Evolutionary conservation across 805 yeast genomes (phyloP), one percentile per base, ranked within the genome.

Genomic region (Spathaspora passalidarum): DNA sequence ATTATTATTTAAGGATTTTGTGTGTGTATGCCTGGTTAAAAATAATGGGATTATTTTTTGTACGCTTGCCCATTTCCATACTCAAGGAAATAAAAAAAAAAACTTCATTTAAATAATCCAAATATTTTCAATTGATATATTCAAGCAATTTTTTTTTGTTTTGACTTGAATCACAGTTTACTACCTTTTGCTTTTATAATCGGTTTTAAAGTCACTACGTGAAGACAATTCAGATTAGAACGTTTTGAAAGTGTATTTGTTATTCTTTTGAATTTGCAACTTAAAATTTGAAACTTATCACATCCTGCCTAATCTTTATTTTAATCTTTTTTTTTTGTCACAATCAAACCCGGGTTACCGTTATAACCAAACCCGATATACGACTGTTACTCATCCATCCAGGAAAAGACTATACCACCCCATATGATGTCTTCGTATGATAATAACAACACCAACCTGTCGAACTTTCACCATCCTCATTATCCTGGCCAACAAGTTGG

Each of bases 381-480:
- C n/a, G n/a, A n/a, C n/a, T n/a, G n/a, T n/a, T n/a, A n/a, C n/a
- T n/a, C n/a, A n/a, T n/a, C n/a, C n/a, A n/a, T n/a, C n/a, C n/a
- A n/a, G n/a, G n/a, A n/a, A n/a, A n/a, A n/a, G n/a, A 29, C 14
- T 29, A 13, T 29, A 29, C 6, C 3, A 29, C 34, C 34, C 14
- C n/a, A n/a, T 29, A 29, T 29, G 34, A 42, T 42, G 45, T 42
- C 45, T n/a, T 42, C 45, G 14, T 42, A 42, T 25, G 45, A 42
- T 22, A 42, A 42, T 42, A 42, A 36, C 21, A 25, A 38, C 9
- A 42, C 32, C 17, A 41, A 42, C 19, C 42, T 17, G 25, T 39
- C 42, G n/a, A 29, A 29, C 13, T 42, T 36, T 19, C 34, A 38
- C 17, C 32, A 23, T 23, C 22, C 40, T 32, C 36, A 35, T 29